Evolutionary conservation across 177 flowering plant genomes (phyloP).

Genomic region (Vitis hybrid): DNA sequence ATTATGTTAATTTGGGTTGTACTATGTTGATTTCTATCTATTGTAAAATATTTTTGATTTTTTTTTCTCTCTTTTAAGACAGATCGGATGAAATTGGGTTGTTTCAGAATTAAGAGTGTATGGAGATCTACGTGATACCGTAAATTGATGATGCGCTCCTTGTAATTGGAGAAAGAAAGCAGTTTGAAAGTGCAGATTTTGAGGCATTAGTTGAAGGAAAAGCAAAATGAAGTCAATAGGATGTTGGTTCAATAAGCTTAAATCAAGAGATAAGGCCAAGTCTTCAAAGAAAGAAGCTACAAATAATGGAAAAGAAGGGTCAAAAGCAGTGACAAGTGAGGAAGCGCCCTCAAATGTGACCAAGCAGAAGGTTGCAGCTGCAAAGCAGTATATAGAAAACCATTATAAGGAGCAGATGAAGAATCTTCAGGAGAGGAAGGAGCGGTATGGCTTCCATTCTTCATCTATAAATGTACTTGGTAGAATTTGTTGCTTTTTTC

Average conservation of each 20-base stretch:
- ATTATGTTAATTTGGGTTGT: not conserved
- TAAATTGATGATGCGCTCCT: not conserved
- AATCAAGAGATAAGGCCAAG: conserved; percentile 50
- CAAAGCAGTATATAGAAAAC: conserved; percentile 89
- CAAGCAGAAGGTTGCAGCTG: conserved; percentile 88
- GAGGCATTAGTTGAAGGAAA: conserved; percentile 2
- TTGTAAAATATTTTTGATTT: not conserved
- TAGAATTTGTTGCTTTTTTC: not conserved
- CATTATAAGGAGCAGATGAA: conserved; percentile 95
- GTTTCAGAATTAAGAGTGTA: not conserved
- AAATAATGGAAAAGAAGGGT: conserved; percentile 41
- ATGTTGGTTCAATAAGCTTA: conserved; percentile 63
- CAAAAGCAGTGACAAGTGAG: conserved; percentile 41
- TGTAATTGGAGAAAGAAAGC: not conserved
- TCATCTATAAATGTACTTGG: not conserved
- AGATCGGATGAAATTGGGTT: conserved; percentile 3
- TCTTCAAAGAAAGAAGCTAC: conserved; percentile 46
- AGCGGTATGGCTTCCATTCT: conserved; percentile 51
- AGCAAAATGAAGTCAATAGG: conserved; percentile 48
- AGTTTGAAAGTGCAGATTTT: conserved; percentile 3
- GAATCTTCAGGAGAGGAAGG: conserved; percentile 72
- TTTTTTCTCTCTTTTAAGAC: not conserved
- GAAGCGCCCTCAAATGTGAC: conserved; percentile 78
- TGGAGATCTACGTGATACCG: too few relatives aligned
- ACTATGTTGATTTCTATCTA: not conserved